Percentiles rank a stretch among this genome's conserved stretches.
Evolutionary conservation across 768 basidiomycete genomes (phyloP).

Genomic region (Terana coerulea): DNA sequence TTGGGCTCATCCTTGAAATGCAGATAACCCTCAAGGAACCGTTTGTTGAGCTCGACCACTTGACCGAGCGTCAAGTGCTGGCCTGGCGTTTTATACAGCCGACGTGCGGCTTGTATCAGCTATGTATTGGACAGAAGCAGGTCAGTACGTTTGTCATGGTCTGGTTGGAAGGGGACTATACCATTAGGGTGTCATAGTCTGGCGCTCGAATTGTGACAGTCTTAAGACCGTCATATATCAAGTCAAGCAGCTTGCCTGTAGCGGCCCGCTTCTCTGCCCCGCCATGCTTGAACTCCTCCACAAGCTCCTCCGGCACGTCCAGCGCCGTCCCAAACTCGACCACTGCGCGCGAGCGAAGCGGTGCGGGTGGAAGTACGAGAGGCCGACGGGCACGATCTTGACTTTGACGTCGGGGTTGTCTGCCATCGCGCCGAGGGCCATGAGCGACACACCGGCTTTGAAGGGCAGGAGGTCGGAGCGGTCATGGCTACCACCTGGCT

Average conservation of each 20-base stretch:
- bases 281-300: slow-evolving; percentile 86
- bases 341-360: slow-evolving; percentile 93
- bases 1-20: slow-evolving; percentile 92
- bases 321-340: slow-evolving; percentile 91
- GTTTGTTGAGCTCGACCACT: slow-evolving; percentile 91
- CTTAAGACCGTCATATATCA: slow-evolving; percentile 88
- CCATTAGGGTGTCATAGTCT: slow-evolving; percentile 97
- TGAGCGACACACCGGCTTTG: slow-evolving; percentile 94
- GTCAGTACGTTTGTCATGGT: neutral
- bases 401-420: slow-evolving; percentile 79
- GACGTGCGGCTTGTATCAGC: slow-evolving; percentile 93
- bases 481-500: slow-evolving; percentile 90
- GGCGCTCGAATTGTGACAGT: slow-evolving; percentile 93
- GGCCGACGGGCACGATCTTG: slow-evolving; percentile 81
- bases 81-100: slow-evolving; percentile 91
- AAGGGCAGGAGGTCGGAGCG: slow-evolving; percentile 91
- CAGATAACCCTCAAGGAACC: slow-evolving; percentile 89
- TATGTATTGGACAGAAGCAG: slow-evolving; percentile 31
- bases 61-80: slow-evolving; percentile 93
- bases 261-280: slow-evolving; percentile 83
- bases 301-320: slow-evolving; percentile 79
- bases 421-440: slow-evolving; percentile 97
- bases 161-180: slow-evolving; percentile 28
- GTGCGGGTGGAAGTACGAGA: slow-evolving; percentile 65
- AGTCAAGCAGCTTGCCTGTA: slow-evolving; percentile 78